Base-by-base conservation (phyloP, 306 rosid genomes). In the Prunus fruticosa region DNA sequence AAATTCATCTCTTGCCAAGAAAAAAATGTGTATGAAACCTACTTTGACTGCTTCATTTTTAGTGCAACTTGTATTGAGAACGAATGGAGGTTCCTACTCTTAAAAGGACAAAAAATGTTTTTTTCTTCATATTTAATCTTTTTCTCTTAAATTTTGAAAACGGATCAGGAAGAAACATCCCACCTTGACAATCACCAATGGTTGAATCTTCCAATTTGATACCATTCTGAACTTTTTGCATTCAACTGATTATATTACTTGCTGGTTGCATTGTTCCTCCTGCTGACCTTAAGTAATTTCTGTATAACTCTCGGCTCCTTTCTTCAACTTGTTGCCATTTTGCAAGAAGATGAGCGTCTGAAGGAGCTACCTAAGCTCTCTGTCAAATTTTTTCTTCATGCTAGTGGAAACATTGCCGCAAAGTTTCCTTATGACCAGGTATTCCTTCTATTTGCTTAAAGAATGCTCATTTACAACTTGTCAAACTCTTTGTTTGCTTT, bases 381-480 rank as follows among this genome's bases (percentile, higher is more conserved):
- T 6, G 92, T 95, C 80, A 92, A 90, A 72, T 82, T 90, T 65
- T 85, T 90, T 76, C 96, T 90, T 79, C 97, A 95, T 72, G 84
- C 92, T 77, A 82, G 80, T 41, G 98, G 98, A 57, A 82, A 76
- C 38, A 64, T 95, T 79, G 97, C 96, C 0, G 96, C 97, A 10
- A 92, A 87, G 69, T 92, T 92, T 83, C 80, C 79, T 38, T 92
- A 84, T 76, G 85, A 92, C 32, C 96, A 90, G 96, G 98, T 94
- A 60, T 73, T 2, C 22, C 69, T 72, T 50, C 76, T 76, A 16
- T 43, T 61, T 28, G 19, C 72, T 56, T 38, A 47, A 27, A 11
- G 67, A 60, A 11, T 60, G 64, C 75, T 66, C 16, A 15, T 56
- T 73, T 53, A 46, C 49, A 41, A 12, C 64, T 54, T 49, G 52